Conservation (phyloP, 768 basidiomycete genomes). For the Mycena pura region DNA sequence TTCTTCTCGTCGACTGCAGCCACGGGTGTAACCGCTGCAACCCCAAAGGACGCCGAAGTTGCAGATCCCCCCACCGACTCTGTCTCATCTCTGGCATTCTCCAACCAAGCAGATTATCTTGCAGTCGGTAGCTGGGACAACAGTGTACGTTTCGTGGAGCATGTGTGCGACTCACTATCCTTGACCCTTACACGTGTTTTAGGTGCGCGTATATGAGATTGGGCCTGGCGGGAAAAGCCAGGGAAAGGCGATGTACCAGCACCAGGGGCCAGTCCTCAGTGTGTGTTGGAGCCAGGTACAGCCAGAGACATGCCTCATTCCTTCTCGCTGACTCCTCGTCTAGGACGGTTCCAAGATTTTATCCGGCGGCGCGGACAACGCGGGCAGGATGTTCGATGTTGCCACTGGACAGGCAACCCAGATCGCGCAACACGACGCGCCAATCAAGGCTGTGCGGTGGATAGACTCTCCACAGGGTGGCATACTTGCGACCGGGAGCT, state of each 20-base stretch:
- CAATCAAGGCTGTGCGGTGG: slow-evolving; percentile 83
- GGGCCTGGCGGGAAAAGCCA: slow-evolving; percentile 59
- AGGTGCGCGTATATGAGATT: slow-evolving; percentile 81
- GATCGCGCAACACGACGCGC: slow-evolving; percentile 90
- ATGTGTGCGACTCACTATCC: no score
- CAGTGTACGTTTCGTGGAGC: slow-evolving; percentile 50
- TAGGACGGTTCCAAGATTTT: slow-evolving; percentile 91
- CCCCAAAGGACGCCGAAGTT: slow-evolving; percentile 64
- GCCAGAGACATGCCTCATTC: slow-evolving; percentile 48
- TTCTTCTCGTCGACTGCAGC: slow-evolving; percentile 14
- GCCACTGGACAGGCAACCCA: slow-evolving; percentile 83
- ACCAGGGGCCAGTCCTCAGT: slow-evolving; percentile 74
- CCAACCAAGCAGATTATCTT: slow-evolving; percentile 58
- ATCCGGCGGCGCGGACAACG: slow-evolving; percentile 95
- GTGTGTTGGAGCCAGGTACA: slow-evolving; percentile 76
- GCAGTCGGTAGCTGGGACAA: slow-evolving; percentile 82
- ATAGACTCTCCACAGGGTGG: slow-evolving; percentile 76
- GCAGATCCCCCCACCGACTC: slow-evolving; percentile 70
- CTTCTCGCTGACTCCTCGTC: slow-evolving; percentile 63
- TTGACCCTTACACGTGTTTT: slow-evolving; percentile 1
- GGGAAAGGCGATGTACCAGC: slow-evolving; percentile 73
- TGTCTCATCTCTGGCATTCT: slow-evolving; percentile 63
- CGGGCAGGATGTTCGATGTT: slow-evolving; percentile 90
- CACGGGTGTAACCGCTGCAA: neutral
- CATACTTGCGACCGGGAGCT: slow-evolving; percentile 90